Conservation (phyloP, 2,329 filamentous ascomycete genomes). For the Diaporthe ilicicola region DNA sequence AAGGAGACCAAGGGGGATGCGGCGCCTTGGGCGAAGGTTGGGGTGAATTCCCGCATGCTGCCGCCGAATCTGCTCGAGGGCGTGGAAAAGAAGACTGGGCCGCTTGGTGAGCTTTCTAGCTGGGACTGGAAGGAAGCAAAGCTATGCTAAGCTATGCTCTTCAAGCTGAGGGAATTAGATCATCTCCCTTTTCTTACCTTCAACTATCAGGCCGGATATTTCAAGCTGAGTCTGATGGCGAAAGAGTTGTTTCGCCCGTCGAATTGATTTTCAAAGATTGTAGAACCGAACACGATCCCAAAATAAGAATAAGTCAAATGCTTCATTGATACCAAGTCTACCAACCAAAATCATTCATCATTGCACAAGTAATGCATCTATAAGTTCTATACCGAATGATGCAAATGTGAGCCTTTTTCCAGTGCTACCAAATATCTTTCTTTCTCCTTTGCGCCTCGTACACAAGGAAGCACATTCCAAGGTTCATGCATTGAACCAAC, state of each 20-base stretch:
- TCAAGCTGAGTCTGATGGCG: too few relatives aligned
- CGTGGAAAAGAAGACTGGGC: neutral
- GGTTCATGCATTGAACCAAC: neutral
- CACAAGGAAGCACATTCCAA: neutral
- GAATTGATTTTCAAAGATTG: too few relatives aligned
- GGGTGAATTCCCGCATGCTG: constrained; percentile 20
- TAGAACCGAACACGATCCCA: too few relatives aligned
- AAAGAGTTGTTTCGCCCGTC: too few relatives aligned
- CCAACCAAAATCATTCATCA: too few relatives aligned
- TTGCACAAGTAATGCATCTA: neutral
- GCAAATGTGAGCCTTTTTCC: neutral
- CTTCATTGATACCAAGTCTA: neutral
- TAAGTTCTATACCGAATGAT: too few relatives aligned
- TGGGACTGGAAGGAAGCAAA: neutral
- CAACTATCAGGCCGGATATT: too few relatives aligned
- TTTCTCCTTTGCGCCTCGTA: neutral
- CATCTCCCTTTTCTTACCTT: too few relatives aligned
- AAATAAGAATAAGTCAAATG: too few relatives aligned
- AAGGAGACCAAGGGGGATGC: neutral
- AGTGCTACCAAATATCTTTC: neutral
- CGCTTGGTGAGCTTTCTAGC: neutral
- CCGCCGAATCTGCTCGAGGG: neutral
- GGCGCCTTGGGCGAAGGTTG: neutral
- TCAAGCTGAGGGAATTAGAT: too few relatives aligned
- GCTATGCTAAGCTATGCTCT: too few relatives aligned